Percentiles rank a stretch among this genome's conserved stretches.
phyloP scores from a whole-genome alignment of 2,329 filamentous ascomycete genomes.

The Ophiocordyceps camponoti-leonardi region DNA sequence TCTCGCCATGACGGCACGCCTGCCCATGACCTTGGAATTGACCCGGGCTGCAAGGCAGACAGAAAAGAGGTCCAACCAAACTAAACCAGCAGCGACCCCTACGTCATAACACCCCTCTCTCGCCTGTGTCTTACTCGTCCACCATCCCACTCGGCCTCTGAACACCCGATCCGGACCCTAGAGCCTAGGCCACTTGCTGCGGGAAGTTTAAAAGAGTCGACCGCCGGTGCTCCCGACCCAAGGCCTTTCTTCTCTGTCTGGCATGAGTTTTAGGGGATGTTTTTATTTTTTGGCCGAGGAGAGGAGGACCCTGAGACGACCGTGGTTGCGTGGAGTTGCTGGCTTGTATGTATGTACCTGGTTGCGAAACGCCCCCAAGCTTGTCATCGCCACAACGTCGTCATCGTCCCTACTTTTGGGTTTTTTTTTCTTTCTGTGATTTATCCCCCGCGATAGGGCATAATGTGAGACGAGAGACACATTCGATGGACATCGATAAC shows the following conservation, averaged over 20 bases:
- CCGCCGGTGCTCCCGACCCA: not conserved
- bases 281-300: too few relatives aligned
- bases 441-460: too few relatives aligned
- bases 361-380: not conserved
- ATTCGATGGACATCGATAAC: not conserved
- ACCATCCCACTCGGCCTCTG: not conserved
- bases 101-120: conserved; percentile 1
- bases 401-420: not conserved
- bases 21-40: not conserved
- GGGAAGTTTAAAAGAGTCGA: not conserved
- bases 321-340: not conserved
- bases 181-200: not conserved
- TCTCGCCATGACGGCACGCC: not conserved
- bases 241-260: not conserved
- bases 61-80: too few relatives aligned
- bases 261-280: too few relatives aligned
- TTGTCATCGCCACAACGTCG: not conserved
- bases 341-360: too few relatives aligned
- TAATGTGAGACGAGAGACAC: too few relatives aligned
- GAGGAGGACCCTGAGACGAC: not conserved
- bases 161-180: not conserved
- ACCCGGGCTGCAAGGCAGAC: not conserved
- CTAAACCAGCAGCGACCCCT: not conserved
- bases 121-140: not conserved
- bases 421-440: too few relatives aligned